These are phyloP conservation scores for Calonectria montana DNA, from an alignment of 2,329 filamentous ascomycete genomes.

Conservation along the genomic window DNA sequence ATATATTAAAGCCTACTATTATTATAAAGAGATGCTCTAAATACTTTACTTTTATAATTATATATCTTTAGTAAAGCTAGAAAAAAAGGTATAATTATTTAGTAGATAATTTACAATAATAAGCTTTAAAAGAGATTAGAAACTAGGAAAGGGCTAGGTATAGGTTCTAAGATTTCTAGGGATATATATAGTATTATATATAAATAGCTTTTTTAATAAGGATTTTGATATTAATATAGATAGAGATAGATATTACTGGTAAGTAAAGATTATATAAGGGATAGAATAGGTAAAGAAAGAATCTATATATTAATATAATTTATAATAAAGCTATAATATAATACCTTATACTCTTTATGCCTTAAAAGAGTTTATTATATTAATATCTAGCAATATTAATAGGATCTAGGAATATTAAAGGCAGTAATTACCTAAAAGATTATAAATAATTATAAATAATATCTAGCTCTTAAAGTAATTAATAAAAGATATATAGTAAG, in stretches of 20 bases:
- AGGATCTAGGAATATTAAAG: background rate
- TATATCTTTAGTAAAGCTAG: background rate
- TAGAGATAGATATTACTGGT: background rate
- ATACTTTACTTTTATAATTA: conserved; percentile 12
- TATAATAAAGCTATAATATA: background rate
- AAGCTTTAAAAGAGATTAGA: conserved; percentile 3
- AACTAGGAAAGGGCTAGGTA: background rate
- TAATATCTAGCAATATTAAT: background rate
- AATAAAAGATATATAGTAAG: conserved; percentile 2
- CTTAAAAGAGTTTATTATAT: background rate
- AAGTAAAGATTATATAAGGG: background rate
- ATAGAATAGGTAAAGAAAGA: background rate
- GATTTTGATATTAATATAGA: conserved; percentile 7
- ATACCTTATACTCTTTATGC: background rate
- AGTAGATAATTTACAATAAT: background rate
- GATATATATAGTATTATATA: background rate
- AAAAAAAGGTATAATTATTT: background rate
- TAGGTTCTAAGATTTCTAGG: background rate
- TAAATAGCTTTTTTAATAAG: background rate
- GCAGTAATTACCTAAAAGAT: background rate
- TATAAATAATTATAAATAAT: background rate
- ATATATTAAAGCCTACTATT: conserved; percentile 9
- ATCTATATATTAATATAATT: background rate
- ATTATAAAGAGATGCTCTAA: background rate
- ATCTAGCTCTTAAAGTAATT: conserved; percentile 12